These are phyloP conservation scores for Proliferodiscus dingleyae DNA, from an alignment of 2,329 filamentous ascomycete species.

Conservation along the genomic window DNA sequence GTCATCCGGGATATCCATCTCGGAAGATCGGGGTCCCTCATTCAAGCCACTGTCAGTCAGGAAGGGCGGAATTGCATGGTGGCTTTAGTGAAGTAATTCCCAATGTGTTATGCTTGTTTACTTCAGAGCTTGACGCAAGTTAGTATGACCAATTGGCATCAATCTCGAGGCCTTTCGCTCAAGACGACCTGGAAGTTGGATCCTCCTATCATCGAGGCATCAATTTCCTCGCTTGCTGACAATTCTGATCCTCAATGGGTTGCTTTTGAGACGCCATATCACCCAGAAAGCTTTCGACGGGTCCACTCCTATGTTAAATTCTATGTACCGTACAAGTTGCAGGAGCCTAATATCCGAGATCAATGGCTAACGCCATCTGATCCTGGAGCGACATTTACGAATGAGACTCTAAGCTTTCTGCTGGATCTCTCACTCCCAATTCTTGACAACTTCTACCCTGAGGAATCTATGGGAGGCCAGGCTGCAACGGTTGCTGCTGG, in stretches of 20 bases:
- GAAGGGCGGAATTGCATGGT: background rate
- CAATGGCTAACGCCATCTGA: slow-evolving; percentile 2
- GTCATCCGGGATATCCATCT: slow-evolving; percentile 1
- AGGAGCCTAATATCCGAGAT: background rate
- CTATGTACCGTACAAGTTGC: slow-evolving; percentile 1
- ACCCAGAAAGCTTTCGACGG: slow-evolving; percentile 2
- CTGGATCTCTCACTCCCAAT: slow-evolving; percentile 1
- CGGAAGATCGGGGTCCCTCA: background rate
- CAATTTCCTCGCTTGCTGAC: background rate
- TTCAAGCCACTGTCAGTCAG: background rate
- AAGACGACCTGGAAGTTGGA: background rate
- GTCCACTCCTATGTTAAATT: slow-evolving; percentile 3
- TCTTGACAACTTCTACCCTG: slow-evolving; percentile 1
- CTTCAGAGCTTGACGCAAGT: background rate
- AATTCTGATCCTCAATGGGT: slow-evolving; percentile 1
- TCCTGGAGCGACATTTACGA: background rate
- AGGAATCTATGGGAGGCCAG: background rate
- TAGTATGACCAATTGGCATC: background rate
- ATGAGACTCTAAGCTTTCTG: slow-evolving; percentile 1
- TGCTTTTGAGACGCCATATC: background rate
- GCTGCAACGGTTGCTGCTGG: background rate
- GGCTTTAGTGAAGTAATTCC: background rate
- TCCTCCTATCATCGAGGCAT: background rate
- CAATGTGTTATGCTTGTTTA: background rate
- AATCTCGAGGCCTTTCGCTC: background rate